Base-by-base conservation (phyloP, 768 basidiomycete species). In the Tulasnella sp. region DNA sequence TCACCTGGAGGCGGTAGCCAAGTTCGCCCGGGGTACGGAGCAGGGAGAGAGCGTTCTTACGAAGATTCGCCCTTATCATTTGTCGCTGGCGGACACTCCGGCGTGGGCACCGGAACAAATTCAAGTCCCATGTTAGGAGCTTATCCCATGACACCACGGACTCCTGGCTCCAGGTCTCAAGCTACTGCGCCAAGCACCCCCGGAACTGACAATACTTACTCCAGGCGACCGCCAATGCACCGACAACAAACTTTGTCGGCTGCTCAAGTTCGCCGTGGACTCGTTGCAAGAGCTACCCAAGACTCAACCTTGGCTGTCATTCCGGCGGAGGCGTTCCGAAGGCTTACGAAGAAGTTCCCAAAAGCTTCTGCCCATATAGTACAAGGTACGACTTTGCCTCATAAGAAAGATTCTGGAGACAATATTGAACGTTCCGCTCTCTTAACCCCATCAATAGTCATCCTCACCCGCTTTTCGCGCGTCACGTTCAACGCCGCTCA, bases 401-500 rank as follows among this genome's bases (percentile, higher is more conserved):
- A 32, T 48, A 13, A 44, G n/a, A 39, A 32, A 39, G 55, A 48
- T 32, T 0, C 79, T 32, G 11, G 57, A 29, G 48, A 42, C 29
- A n/a, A 18, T 42, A 2, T 74, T n/a, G 57, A 80, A 74, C 40
- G 40, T 81, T 81, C 39, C 72, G 80, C 74, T 55, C 48, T 48
- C n/a, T 70, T 35, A 35, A n/a, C 69, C 7, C 70, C 26, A 11
- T 78, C 44, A 74, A 81, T 81, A 92, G 96, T 98, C 44, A 98
- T 99, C 79, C 85, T 99, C 79, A 98, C 98, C 4, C 90, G 98
- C 2, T 97, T 99, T 83, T 95, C 96, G 29, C 90, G 98, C 35
- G 98, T 99, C 15, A 99, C 98, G 0, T 98, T 99, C 86, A 94
- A 92, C 82, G 98, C 97, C 13, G 96, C 98, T 0, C 98, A 99